phyloP scores from a whole-genome alignment of 2,329 filamentous ascomycete genomes.

The Penicillium verrucosum region DNA sequence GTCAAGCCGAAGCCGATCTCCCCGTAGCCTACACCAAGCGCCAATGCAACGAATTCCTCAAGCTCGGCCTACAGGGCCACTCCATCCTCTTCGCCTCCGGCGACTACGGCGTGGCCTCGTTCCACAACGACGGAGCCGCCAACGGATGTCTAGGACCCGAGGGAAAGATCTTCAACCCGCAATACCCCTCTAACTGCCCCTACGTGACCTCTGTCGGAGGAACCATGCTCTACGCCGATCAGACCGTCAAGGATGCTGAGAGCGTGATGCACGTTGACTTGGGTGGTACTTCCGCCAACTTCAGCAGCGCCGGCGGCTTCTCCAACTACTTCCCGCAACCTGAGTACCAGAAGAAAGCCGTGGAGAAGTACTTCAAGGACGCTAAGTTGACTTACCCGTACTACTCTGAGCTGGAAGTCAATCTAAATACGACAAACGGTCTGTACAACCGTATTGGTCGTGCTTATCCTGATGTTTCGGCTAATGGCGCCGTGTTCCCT shows the following conservation, averaged over 20 bases:
- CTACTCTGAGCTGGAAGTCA: slow-evolving; percentile 32
- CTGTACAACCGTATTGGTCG: slow-evolving; percentile 47
- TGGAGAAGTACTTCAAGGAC: slow-evolving; percentile 42
- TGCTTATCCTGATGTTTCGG: slow-evolving; percentile 51
- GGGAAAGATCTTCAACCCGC: slow-evolving; percentile 47
- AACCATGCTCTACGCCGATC: slow-evolving; percentile 31
- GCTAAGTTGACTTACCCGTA: slow-evolving; percentile 31
- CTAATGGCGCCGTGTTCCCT: slow-evolving; percentile 39
- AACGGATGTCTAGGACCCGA: slow-evolving; percentile 42
- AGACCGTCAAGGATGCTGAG: slow-evolving; percentile 26
- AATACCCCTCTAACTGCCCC: slow-evolving; percentile 51
- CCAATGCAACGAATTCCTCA: slow-evolving; percentile 50
- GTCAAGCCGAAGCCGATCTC: slow-evolving; percentile 53
- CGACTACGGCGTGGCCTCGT: slow-evolving; percentile 34
- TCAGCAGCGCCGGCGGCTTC: slow-evolving; percentile 47
- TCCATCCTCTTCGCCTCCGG: slow-evolving; percentile 33
- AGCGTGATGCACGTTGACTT: slow-evolving; percentile 33
- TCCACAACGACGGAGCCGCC: slow-evolving; percentile 36
- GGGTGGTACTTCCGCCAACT: slow-evolving; percentile 27
- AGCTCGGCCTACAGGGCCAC: slow-evolving; percentile 44
- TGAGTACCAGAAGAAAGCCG: slow-evolving; percentile 41
- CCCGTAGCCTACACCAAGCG: slow-evolving; percentile 54
- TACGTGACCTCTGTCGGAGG: slow-evolving; percentile 51
- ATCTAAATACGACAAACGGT: slow-evolving; percentile 37
- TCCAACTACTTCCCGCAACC: slow-evolving; percentile 47